Percentiles rank a stretch among this genome's conserved stretches.
These are phyloP conservation scores for Linderniella brevidens DNA, from an alignment of 257 asterid species.

Conservation along the genomic window DNA sequence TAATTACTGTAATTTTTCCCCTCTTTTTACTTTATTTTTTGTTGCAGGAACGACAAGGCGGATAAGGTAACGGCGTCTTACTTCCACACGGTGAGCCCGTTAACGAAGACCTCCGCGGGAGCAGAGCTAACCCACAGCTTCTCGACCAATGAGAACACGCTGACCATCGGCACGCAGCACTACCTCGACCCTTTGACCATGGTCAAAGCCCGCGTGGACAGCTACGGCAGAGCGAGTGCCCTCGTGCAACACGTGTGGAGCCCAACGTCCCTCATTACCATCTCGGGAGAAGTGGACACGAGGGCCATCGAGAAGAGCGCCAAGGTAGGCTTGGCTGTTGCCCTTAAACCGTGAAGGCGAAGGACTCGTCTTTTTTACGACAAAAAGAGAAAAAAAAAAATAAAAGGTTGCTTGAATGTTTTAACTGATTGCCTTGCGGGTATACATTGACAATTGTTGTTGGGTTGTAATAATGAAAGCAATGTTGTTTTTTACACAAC, in stretches of 20 bases:
- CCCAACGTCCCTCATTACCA: constrained; percentile 77
- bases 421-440: too few species aligned
- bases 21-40: neutral
- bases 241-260: constrained; percentile 89
- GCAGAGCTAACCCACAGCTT: constrained; percentile 88
- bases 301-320: constrained; percentile 87
- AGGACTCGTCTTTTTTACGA: too few species aligned
- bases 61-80: constrained; percentile 67
- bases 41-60: constrained; percentile 64
- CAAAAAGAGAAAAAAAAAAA: too few species aligned
- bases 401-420: too few species aligned
- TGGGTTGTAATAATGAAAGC: too few species aligned
- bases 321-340: constrained; percentile 72
- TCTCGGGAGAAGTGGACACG: constrained; percentile 95
- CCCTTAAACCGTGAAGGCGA: constrained; percentile 71
- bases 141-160: constrained; percentile 68
- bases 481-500: too few species aligned
- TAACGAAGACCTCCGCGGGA: constrained; percentile 77
- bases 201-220: constrained; percentile 77
- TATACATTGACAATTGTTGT: too few species aligned
- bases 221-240: constrained; percentile 73
- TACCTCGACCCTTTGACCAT: constrained; percentile 57
- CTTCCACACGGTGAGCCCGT: constrained; percentile 61
- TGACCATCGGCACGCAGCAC: constrained; percentile 79
- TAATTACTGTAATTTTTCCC: neutral